phyloP scores from a whole-genome alignment of 1,284 basidiomycete genomes.

The Heterobasidion occidentale region DNA sequence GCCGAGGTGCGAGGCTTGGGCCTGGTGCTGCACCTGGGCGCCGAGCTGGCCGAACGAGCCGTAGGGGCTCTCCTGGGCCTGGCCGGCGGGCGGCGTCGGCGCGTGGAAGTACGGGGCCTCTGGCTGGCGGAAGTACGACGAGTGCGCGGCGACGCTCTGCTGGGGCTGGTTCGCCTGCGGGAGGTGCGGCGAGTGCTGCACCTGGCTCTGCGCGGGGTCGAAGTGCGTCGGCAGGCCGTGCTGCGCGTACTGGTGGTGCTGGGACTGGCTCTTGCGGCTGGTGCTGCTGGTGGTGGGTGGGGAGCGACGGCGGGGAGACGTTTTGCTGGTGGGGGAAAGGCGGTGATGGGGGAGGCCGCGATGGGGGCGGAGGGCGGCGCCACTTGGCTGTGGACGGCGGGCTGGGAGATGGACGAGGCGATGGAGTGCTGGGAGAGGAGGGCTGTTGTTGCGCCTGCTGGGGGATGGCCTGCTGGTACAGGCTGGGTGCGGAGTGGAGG shows the following conservation, averaged over 20 bases:
- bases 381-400: conserved; percentile 21
- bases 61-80: conserved; percentile 58
- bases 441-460: conserved; percentile 17
- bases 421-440: conserved; percentile 29
- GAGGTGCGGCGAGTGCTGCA: conserved; percentile 25
- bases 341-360: conserved; percentile 26
- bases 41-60: conserved; percentile 59
- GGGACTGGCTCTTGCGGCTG: conserved; percentile 15
- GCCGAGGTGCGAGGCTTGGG: conserved; percentile 45
- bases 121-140: conserved; percentile 59
- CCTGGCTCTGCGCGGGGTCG: conserved; percentile 40
- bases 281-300: conserved; percentile 10
- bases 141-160: conserved; percentile 25
- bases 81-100: conserved; percentile 61
- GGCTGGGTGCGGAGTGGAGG: conserved; percentile 17
- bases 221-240: conserved; percentile 56
- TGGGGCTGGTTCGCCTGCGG: conserved; percentile 34
- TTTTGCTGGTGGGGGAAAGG: conserved; percentile 28
- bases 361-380: conserved; percentile 18
- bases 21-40: conserved; percentile 39
- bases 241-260: conserved; percentile 52
- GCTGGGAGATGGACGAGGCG: conserved; percentile 29
- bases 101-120: conserved; percentile 68
- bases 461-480: conserved; percentile 41
- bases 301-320: conserved; percentile 14